Percentiles rank a stretch among this genome's conserved stretches.
These are phyloP conservation scores for Acmispon strigosus DNA, from an alignment of 306 rosid species.

Conservation along the genomic window DNA sequence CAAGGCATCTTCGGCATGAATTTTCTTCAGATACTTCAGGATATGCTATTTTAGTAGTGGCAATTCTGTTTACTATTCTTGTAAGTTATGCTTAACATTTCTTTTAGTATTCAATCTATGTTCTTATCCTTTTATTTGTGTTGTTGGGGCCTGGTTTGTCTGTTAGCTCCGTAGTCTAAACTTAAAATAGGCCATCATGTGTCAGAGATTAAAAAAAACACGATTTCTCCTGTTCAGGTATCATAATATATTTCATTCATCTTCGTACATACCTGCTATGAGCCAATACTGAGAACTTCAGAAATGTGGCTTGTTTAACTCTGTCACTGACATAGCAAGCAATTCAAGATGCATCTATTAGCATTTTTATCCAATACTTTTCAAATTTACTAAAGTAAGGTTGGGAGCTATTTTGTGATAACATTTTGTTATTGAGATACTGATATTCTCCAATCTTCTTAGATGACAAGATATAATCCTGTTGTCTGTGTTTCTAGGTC, in stretches of 20 bases:
- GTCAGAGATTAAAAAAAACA: neutral
- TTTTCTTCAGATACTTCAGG: slow-evolving; percentile 64
- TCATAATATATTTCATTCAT: neutral
- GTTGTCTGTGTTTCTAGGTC: slow-evolving; percentile 55
- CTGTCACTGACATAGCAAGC: neutral
- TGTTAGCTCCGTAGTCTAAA: neutral
- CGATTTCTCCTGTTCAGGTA: neutral
- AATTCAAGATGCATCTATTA: slow-evolving; percentile 5
- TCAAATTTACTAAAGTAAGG: neutral
- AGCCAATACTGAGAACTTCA: neutral
- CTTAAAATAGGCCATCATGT: neutral
- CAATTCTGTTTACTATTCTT: slow-evolving; percentile 58
- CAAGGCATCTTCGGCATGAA: slow-evolving; percentile 78
- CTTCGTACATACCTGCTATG: neutral
- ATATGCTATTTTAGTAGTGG: slow-evolving; percentile 60
- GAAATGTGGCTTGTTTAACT: neutral
- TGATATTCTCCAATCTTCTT: neutral
- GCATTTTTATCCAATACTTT: neutral
- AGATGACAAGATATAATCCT: slow-evolving; percentile 29
- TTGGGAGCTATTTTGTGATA: neutral
- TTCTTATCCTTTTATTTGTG: neutral
- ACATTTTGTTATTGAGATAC: neutral
- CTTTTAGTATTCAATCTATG: neutral
- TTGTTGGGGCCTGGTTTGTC: neutral
- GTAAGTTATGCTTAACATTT: slow-evolving; percentile 42